These are phyloP conservation scores for Byssochlamys sp. DNA, from an alignment of 2,329 filamentous ascomycete species.

Conservation along the genomic window DNA sequence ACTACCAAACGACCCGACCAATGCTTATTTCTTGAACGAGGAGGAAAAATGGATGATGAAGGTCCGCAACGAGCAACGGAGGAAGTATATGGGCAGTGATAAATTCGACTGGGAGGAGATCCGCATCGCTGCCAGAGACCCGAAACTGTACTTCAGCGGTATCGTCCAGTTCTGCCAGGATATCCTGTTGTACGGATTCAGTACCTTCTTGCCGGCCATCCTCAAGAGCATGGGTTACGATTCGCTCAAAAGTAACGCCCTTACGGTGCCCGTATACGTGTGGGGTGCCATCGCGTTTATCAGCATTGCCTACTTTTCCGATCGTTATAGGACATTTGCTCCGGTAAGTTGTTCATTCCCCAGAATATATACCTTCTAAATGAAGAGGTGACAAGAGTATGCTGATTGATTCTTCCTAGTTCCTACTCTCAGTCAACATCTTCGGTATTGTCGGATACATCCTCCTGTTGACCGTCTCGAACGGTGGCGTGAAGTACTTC, in stretches of 20 bases:
- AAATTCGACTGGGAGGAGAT: constrained; percentile 45
- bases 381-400: background rate
- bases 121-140: constrained; percentile 38
- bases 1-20: constrained; percentile 39
- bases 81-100: constrained; percentile 42
- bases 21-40: constrained; percentile 41
- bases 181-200: constrained; percentile 48
- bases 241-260: constrained; percentile 43
- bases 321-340: constrained; percentile 28
- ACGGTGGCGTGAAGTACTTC: constrained; percentile 43
- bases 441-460: constrained; percentile 44
- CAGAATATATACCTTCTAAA: background rate
- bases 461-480: constrained; percentile 39
- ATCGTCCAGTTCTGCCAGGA: constrained; percentile 45
- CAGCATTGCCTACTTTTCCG: constrained; percentile 37
- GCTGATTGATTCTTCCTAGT: constrained; percentile 13
- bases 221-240: constrained; percentile 44
- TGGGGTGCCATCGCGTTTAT: constrained; percentile 42
- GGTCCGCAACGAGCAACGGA: constrained; percentile 36
- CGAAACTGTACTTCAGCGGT: constrained; percentile 44
- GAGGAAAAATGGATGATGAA: constrained; percentile 45
- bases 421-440: constrained; percentile 29
- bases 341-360: constrained; percentile 10
- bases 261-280: constrained; percentile 50
- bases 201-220: constrained; percentile 50